Evolutionary conservation across 2,329 filamentous ascomycete species (phyloP), one percentile per base, ranked within the genome.

Genomic region (Sporothrix euskadiensis): DNA sequence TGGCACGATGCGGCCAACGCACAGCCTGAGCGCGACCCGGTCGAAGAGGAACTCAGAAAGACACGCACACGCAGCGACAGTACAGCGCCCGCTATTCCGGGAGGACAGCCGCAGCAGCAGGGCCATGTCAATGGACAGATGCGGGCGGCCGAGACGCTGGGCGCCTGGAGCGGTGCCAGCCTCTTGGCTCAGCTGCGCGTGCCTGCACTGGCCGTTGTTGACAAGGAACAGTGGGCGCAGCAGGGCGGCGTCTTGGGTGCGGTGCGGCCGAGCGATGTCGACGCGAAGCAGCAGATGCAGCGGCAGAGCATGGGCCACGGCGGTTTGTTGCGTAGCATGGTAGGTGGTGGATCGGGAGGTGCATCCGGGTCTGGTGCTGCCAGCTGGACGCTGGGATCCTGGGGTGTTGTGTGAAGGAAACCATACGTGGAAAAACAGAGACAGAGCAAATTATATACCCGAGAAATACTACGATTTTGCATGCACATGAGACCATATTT

Each of bases 101-200:
- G 73, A 1, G 47, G 65, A 41, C 69, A 72, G 56, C 73, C 73
- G 41, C 66, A 59, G 52, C 65, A 68, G 47, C 65, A 56, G 77
- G 63, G 69, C 63, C 72, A 72, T 79, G 4, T 75, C 79, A 5
- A 78, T 88, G 1, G 87, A 88, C 54, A 85, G 39, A 83, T 94
- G 54, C 86, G 92, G 35, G 90, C 87, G 2, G 83, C 94, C 1
- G 89, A 92, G 75, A 90, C 90, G 0, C 81, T 94, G 1, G 92
- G 92, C 0, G 84, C 92, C 1, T 95, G 92, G 92, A 87, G 88
- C 26, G 92, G 92, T 12, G 92, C 89, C 3, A 94, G 91, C 79
- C 79, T 95, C 71, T 82, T 92, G 22, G 88, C 90, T 2, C 88
- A 91, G 76, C 83, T 94, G 74, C 91, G 90, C 73, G 85, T 93